Evolutionary conservation across 2,329 filamentous ascomycete genomes (phyloP).

Genomic region (Sporothrix brunneoviolacea): DNA sequence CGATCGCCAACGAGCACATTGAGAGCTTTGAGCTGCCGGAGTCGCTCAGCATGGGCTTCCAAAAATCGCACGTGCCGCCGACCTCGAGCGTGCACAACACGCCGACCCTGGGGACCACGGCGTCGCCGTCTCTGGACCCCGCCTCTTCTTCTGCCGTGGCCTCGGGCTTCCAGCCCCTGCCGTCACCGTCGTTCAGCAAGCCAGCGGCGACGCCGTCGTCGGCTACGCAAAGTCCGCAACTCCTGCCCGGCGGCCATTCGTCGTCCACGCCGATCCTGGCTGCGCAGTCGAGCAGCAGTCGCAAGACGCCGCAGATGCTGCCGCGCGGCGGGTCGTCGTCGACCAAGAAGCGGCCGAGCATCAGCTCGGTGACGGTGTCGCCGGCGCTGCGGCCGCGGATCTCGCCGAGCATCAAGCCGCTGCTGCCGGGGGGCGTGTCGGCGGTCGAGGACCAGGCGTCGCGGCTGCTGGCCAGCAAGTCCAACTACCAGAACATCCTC

Average conservation of each 20-base stretch:
- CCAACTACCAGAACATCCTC: constrained; percentile 95
- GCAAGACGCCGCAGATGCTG: constrained; percentile 50
- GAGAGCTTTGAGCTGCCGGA: constrained; percentile 66
- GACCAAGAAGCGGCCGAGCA: constrained; percentile 63
- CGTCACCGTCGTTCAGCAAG: constrained; percentile 39
- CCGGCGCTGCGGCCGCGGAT: constrained; percentile 84
- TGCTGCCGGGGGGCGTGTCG: constrained; percentile 56
- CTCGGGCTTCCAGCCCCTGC: constrained; percentile 42
- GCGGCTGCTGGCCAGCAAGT: constrained; percentile 84
- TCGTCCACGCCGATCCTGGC: constrained; percentile 17
- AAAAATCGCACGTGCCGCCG: constrained; percentile 39
- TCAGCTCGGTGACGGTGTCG: constrained; percentile 69
- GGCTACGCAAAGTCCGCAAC: constrained; percentile 60
- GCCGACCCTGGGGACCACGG: neutral
- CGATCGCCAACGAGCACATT: constrained; percentile 42
- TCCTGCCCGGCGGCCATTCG: constrained; percentile 47
- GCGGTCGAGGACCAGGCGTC: constrained; percentile 55
- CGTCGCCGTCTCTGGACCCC: constrained; percentile 30
- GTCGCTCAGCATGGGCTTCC: constrained; percentile 48
- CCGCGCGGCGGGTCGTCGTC: constrained; percentile 46
- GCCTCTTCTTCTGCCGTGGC: constrained; percentile 43
- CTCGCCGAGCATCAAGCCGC: constrained; percentile 87
- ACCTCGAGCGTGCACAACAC: constrained; percentile 37
- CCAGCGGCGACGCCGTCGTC: constrained; percentile 34
- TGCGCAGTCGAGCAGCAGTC: constrained; percentile 21